These are phyloP conservation scores for Spongospora subterranea DNA, from an alignment of 208 protist genomes.

Conservation along the genomic window DNA sequence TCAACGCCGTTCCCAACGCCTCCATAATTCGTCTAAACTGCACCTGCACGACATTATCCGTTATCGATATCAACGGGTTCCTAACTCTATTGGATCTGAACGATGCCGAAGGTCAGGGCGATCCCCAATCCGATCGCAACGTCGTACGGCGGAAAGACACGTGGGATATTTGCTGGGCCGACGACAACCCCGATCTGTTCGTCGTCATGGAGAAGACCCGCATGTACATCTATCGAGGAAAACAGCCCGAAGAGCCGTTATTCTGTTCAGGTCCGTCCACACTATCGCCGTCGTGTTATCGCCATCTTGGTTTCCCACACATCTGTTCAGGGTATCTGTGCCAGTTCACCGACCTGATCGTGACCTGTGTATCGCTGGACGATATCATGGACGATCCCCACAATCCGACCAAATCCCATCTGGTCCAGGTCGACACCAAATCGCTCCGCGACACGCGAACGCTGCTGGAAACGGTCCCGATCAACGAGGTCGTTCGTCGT, in stretches of 20 bases:
- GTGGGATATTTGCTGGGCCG: slow-evolving; percentile 77
- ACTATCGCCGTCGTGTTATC: not conserved
- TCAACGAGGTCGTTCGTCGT: not conserved
- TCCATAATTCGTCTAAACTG: slow-evolving; percentile 87
- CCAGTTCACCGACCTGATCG: slow-evolving; percentile 85
- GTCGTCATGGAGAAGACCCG: slow-evolving; percentile 83
- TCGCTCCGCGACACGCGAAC: slow-evolving; percentile 82
- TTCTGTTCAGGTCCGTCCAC: not conserved
- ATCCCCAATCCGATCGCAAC: not conserved
- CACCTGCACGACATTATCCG: slow-evolving; percentile 81
- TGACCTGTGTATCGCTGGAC: slow-evolving; percentile 87
- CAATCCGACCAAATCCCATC: slow-evolving; percentile 80
- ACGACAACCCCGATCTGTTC: slow-evolving; percentile 88
- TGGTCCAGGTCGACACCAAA: slow-evolving; percentile 86
- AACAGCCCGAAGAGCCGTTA: slow-evolving; percentile 84
- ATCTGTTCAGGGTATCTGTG: slow-evolving; percentile 84
- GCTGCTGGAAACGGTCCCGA: not conserved
- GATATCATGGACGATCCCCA: slow-evolving; percentile 90
- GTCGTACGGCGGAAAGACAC: not conserved
- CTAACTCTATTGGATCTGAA: slow-evolving; percentile 73
- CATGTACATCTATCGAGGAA: slow-evolving; percentile 81
- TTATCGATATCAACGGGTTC: slow-evolving; percentile 87
- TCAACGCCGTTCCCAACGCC: slow-evolving; percentile 71
- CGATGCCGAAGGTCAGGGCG: slow-evolving; percentile 44
- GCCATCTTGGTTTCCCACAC: too few relatives aligned